Conservation (phyloP, 441 rosid genomes). For the Jatropha multifida region DNA sequence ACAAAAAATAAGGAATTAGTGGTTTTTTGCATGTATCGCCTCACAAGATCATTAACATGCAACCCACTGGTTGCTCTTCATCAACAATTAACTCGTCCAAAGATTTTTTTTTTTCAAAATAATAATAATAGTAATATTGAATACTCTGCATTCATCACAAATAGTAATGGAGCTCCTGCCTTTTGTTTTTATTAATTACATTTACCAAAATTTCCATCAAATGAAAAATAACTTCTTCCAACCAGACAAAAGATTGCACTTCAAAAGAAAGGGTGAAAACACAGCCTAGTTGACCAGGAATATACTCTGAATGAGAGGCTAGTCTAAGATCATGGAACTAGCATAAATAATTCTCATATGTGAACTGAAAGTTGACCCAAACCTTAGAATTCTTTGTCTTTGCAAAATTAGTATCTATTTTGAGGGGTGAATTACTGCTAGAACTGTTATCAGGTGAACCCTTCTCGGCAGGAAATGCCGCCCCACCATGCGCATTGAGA, state of each 20-base stretch:
- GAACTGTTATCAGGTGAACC: constrained; percentile 47
- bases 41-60: not conserved
- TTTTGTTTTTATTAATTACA: not conserved
- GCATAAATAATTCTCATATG: constrained; percentile 12
- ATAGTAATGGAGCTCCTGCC: not conserved
- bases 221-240: not conserved
- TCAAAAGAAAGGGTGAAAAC: not conserved
- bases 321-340: constrained; percentile 13
- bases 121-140: not conserved
- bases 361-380: constrained; percentile 22
- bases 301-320: not conserved
- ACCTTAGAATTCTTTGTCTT: constrained; percentile 68
- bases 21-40: too few species aligned
- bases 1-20: not conserved
- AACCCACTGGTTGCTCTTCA: not conserved
- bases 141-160: not conserved
- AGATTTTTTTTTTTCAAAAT: not conserved
- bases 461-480: constrained; percentile 75
- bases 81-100: not conserved
- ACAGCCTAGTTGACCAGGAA: not conserved
- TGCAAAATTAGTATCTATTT: constrained; percentile 35
- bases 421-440: constrained; percentile 34
- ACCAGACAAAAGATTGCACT: not conserved
- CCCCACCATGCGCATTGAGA: constrained; percentile 90
- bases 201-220: not conserved